These are phyloP conservation scores for Boletus pseudo-olivaceus DNA, from an alignment of 768 basidiomycete species.

Conservation along the genomic window DNA sequence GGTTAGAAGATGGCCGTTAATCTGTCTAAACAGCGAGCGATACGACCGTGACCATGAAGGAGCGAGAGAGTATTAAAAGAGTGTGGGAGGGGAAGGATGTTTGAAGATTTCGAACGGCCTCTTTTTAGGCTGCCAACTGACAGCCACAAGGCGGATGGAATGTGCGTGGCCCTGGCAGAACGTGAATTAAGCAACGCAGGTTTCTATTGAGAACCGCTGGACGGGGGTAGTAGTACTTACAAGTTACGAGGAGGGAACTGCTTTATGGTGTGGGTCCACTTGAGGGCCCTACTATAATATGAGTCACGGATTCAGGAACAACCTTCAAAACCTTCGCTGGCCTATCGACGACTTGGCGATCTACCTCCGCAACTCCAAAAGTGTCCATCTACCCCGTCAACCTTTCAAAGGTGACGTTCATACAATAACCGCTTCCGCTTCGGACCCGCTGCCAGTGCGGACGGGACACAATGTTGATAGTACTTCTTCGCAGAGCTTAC, in stretches of 20 bases:
- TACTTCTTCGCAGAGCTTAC: too few relatives aligned
- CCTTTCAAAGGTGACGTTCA: neutral
- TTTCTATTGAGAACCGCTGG: neutral
- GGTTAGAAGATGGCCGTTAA: neutral
- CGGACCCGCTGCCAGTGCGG: slow-evolving; percentile 5
- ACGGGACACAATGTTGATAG: too few relatives aligned
- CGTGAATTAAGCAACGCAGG: slow-evolving; percentile 6
- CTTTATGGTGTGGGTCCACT: slow-evolving; percentile 2
- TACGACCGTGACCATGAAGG: slow-evolving; percentile 18
- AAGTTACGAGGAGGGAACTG: neutral
- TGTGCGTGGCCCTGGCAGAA: slow-evolving; percentile 3
- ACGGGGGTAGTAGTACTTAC: neutral
- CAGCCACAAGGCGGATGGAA: slow-evolving; percentile 14
- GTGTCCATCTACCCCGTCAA: slow-evolving; percentile 1
- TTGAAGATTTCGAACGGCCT: slow-evolving; percentile 5
- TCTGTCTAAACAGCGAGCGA: slow-evolving; percentile 6
- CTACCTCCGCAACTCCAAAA: slow-evolving; percentile 12
- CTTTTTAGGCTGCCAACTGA: slow-evolving; percentile 14
- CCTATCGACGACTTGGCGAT: slow-evolving; percentile 8
- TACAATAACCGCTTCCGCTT: slow-evolving; percentile 5
- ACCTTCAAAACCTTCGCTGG: neutral
- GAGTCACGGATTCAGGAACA: slow-evolving; percentile 11
- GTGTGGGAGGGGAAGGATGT: slow-evolving; percentile 2
- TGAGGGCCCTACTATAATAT: slow-evolving; percentile 8
- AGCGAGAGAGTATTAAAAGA: slow-evolving; percentile 5